Conservation (phyloP, 768 basidiomycete genomes). For the Rhizopogon vesiculosus region DNA sequence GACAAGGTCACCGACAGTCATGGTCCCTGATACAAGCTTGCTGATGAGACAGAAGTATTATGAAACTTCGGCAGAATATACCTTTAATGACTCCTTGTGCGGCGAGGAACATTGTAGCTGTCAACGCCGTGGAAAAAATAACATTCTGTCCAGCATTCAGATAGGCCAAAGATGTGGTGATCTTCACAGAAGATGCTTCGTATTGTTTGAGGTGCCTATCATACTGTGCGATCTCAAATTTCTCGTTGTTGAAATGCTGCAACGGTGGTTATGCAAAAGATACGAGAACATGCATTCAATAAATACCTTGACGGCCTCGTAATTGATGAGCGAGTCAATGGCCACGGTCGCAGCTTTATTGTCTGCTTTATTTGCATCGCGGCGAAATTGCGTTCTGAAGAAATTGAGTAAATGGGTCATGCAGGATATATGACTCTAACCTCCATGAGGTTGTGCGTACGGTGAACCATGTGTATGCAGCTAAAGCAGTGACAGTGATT, state of each 20-base stretch:
- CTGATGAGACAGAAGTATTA: slow-evolving; percentile 1
- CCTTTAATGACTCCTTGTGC: slow-evolving; percentile 93
- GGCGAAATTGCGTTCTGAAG: slow-evolving; percentile 82
- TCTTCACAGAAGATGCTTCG: slow-evolving; percentile 90
- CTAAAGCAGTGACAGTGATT: slow-evolving; percentile 80
- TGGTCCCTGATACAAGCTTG: slow-evolving; percentile 57
- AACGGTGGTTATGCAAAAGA: slow-evolving; percentile 4
- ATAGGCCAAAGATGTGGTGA: slow-evolving; percentile 89
- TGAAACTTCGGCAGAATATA: slow-evolving; percentile 25
- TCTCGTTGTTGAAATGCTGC: slow-evolving; percentile 97
- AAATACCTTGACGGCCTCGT: slow-evolving; percentile 93
- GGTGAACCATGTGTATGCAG: slow-evolving; percentile 95
- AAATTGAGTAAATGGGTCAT: not conserved
- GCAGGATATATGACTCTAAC: slow-evolving; percentile 33
- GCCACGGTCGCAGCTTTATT: slow-evolving; percentile 93
- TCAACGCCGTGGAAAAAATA: slow-evolving; percentile 92
- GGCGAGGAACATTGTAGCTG: slow-evolving; percentile 93
- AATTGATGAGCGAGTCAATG: slow-evolving; percentile 96
- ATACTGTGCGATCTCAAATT: slow-evolving; percentile 86
- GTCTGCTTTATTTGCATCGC: slow-evolving; percentile 93
- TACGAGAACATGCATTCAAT: not conserved
- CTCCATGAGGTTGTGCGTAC: slow-evolving; percentile 95
- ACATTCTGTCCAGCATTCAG: slow-evolving; percentile 96
- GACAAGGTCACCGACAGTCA: slow-evolving; percentile 97
- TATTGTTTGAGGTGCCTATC: slow-evolving; percentile 84